Evolutionary conservation across 2,329 filamentous ascomycete species (phyloP).

Genomic region (Phyllosticta citribraziliensis): DNA sequence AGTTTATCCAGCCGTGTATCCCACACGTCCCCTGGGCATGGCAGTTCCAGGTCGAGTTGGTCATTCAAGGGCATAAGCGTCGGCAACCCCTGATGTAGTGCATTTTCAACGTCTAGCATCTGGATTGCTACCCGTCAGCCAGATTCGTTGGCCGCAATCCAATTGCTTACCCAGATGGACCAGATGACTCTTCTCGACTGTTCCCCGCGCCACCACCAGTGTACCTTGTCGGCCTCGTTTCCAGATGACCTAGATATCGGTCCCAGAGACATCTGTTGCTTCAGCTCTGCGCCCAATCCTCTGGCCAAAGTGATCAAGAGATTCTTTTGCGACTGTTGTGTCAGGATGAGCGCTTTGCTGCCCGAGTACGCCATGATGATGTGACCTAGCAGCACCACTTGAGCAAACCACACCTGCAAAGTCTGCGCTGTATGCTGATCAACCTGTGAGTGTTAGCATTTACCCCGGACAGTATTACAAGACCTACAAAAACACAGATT

Average conservation of each 20-base stretch:
- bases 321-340: not conserved
- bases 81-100: not conserved
- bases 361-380: not conserved
- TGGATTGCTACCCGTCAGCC: not conserved
- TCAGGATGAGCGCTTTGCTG: not conserved
- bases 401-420: conserved; percentile 1
- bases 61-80: not conserved
- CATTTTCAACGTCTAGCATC: not conserved
- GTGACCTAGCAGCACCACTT: not conserved
- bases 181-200: not conserved
- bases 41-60: not conserved
- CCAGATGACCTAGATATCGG: not conserved
- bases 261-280: not conserved
- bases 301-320: not conserved
- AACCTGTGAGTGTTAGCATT: not conserved
- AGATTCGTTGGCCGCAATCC: not conserved
- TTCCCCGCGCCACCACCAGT: not conserved
- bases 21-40: not conserved
- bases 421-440: not conserved
- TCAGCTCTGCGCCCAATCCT: not conserved
- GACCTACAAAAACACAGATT: not conserved
- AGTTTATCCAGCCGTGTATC: not conserved
- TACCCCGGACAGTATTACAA: not conserved
- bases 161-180: not conserved
- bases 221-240: not conserved